These are phyloP conservation scores for Pseudogymnoascus sp. DNA, from an alignment of 2,329 filamentous ascomycete genomes.

Conservation along the genomic window DNA sequence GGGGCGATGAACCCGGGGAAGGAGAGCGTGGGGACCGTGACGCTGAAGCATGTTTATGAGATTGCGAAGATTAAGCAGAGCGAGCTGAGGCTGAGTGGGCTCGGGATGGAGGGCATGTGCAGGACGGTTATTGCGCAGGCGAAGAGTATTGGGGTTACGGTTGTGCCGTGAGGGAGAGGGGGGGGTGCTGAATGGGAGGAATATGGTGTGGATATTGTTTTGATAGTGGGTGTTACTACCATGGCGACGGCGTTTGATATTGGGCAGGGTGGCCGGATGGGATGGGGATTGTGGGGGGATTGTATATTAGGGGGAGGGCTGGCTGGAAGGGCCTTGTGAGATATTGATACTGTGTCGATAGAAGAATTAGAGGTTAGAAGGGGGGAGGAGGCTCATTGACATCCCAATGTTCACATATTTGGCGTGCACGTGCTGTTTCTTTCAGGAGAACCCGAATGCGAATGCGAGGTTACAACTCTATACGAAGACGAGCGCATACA, in stretches of 20 bases:
- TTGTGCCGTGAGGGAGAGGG: conserved; percentile 48
- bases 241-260: conserved; percentile 24
- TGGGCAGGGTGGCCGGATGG: not conserved
- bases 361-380: not conserved
- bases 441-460: not conserved
- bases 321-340: not conserved
- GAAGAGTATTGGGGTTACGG: conserved; percentile 64
- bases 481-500: not conserved
- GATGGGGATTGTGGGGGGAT: not conserved
- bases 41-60: conserved; percentile 92
- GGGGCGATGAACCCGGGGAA: conserved; percentile 68
- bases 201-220: not conserved
- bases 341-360: not conserved
- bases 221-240: conserved; percentile 11
- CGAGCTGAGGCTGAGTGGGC: conserved; percentile 64
- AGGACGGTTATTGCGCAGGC: conserved; percentile 66
- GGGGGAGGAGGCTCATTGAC: not conserved
- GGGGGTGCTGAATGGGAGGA: not conserved
- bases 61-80: conserved; percentile 93
- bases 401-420: not conserved
- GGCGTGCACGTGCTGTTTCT: not conserved
- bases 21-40: conserved; percentile 75
- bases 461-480: not conserved
- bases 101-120: conserved; percentile 63
- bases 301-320: not conserved